Conservation (phyloP, 1,284 basidiomycete species). For the Leccinum colubrinum region DNA sequence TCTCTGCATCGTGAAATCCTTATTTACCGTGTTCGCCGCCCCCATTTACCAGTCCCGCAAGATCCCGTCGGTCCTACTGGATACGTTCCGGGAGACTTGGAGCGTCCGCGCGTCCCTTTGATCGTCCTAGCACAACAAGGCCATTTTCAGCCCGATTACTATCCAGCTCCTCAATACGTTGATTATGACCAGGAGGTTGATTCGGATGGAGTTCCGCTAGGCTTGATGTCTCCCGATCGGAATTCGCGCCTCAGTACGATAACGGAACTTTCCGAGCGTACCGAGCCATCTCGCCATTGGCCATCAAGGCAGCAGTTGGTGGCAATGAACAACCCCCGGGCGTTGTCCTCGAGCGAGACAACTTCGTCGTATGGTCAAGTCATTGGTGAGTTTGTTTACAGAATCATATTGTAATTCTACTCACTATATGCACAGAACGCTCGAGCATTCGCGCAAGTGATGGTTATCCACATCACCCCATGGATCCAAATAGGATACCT, state of each 20-base stretch:
- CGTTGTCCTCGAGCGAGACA: constrained; percentile 40
- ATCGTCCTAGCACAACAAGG: constrained; percentile 56
- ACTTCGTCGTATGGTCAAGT: constrained; percentile 63
- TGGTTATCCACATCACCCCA: constrained; percentile 18
- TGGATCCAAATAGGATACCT: constrained; percentile 62
- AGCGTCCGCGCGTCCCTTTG: constrained; percentile 49
- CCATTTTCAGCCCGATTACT: constrained; percentile 33
- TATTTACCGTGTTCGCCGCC: constrained; percentile 18
- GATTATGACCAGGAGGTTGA: constrained; percentile 21
- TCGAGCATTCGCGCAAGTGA: constrained; percentile 2
- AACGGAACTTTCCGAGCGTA: constrained; percentile 61
- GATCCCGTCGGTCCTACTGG: constrained; percentile 7
- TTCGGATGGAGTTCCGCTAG: constrained; percentile 16
- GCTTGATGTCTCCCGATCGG: constrained; percentile 25
- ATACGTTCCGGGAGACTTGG: constrained; percentile 21
- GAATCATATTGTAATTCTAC: neutral
- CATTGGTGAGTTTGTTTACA: constrained; percentile 43
- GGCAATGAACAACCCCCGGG: constrained; percentile 38
- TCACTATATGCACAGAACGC: constrained; percentile 19
- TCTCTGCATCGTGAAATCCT: constrained; percentile 4
- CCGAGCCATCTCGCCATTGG: constrained; percentile 52
- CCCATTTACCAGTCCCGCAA: constrained; percentile 14
- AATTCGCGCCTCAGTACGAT: constrained; percentile 54
- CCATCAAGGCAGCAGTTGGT: constrained; percentile 37
- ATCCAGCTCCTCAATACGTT: constrained; percentile 23